phyloP scores from a whole-genome alignment of 2,329 filamentous ascomycete genomes.

The Calonectria pseudoturangicola region DNA sequence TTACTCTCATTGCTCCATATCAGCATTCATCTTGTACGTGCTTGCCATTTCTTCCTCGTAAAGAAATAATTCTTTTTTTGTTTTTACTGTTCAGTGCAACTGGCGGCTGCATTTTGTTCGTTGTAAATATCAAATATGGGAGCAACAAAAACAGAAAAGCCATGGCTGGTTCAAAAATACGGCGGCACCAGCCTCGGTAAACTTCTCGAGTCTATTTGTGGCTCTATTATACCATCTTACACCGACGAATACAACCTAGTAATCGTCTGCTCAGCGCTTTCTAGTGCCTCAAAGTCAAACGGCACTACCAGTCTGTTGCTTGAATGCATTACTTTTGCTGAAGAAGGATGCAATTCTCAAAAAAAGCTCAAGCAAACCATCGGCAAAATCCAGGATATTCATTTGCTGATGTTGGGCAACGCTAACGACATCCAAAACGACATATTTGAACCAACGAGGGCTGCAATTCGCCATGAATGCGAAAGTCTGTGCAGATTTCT shows the following conservation, averaged over 20 bases:
- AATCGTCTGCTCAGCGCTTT: constrained; percentile 29
- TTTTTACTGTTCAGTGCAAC: too few relatives aligned
- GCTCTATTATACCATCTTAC: constrained; percentile 7
- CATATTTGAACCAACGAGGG: background rate
- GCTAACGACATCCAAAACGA: background rate
- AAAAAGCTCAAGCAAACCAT: background rate
- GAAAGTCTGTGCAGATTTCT: constrained; percentile 2
- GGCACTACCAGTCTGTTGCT: constrained; percentile 28
- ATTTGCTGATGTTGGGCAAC: background rate
- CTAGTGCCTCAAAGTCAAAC: constrained; percentile 17
- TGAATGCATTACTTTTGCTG: constrained; percentile 6
- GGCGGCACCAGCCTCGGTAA: constrained; percentile 19
- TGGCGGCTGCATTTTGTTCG: too few relatives aligned
- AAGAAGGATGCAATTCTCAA: background rate
- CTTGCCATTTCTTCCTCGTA: background rate
- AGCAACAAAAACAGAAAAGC: constrained; percentile 1
- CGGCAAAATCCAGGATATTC: background rate
- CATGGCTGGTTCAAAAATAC: constrained; percentile 23
- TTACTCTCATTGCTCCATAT: too few relatives aligned
- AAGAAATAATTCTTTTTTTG: background rate
- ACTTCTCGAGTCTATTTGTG: constrained; percentile 10
- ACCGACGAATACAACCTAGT: constrained; percentile 18
- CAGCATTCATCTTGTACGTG: too few relatives aligned
- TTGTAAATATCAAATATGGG: background rate
- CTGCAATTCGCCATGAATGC: background rate